Evolutionary conservation across 345 rosid genomes (phyloP), one percentile per base, ranked within the genome.

Genomic region (Cardamine chenopodiifolia): DNA sequence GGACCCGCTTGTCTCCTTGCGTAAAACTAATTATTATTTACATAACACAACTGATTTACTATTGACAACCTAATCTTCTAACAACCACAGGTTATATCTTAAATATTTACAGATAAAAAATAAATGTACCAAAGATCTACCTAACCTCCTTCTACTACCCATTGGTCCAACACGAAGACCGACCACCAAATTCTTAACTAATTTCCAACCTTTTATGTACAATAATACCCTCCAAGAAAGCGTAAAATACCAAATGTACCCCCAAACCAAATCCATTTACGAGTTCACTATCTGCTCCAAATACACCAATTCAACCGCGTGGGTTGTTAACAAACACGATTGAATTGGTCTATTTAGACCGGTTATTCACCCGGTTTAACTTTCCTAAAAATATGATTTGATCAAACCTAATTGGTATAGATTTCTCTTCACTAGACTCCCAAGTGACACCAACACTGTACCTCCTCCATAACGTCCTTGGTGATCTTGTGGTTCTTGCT

Each of bases 321-420:
- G 39, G 64, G 70, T 68, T 29, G 0, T 15, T 42, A 40, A 68
- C 73, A 60, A 50, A 68, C 63, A 68, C 57, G 48, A 68, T 61
- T 75, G 70, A 76, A 76, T 17, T 69, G 75, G 75, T 69, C 13
- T 63, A 70, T 20, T 28, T 37, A 71, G 66, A 15, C 20, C 34
- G 20, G 15, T 15, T 66, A 26, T 67, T 52, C 0, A 50, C 8
- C 35, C 57, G 55, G 76, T 71, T 45, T 45, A 45, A 17, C 5
- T 2, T 45, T 17, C 50, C 19, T 81, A 95, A 49, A 93, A 95
- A 69, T 83, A 81, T 19, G 94, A 92, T 80, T 83, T 85, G 79
- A 89, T 89, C 81, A 92, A 76, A 58, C 99, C 99, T 83, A 95
- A 72, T 77, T 89, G 86, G 92, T 86, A 92, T 0, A 95, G 87